Conservation (phyloP, 1,284 basidiomycete species). For the Heterobasidion irregulare region DNA sequence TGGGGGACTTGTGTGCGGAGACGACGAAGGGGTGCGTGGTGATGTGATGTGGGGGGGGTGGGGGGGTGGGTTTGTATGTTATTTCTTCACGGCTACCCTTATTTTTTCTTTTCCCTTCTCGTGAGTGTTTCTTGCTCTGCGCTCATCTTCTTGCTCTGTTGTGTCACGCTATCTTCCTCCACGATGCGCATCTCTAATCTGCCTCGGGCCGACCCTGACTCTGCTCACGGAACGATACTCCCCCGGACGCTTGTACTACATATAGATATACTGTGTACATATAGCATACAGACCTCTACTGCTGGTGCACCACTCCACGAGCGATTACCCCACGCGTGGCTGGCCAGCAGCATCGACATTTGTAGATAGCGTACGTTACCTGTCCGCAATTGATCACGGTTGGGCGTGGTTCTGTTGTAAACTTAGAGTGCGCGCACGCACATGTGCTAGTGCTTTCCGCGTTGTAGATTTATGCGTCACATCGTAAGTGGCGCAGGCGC, state of each 20-base stretch:
- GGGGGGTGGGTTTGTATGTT: neutral
- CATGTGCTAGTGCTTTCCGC: no score
- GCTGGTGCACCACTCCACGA: neutral
- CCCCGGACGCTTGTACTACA: no score
- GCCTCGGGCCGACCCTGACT: no score
- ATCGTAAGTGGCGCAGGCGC: no score
- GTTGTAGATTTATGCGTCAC: no score
- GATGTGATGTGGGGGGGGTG: constrained; percentile 1
- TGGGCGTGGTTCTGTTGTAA: no score
- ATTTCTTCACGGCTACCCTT: neutral
- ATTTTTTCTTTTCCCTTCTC: neutral
- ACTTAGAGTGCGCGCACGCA: no score
- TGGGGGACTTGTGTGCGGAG: constrained; percentile 3
- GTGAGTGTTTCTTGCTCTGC: neutral
- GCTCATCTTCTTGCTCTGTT: neutral
- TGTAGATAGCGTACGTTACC: no score
- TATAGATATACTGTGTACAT: neutral
- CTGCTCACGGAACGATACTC: no score
- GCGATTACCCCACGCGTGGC: no score
- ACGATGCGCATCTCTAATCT: neutral
- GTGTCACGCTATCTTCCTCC: neutral
- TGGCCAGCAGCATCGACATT: no score
- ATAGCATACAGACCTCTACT: neutral
- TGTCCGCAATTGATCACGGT: no score
- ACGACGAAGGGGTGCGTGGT: constrained; percentile 3